Evolutionary conservation across 345 rosid genomes (phyloP).

Genomic region (Heritiera littoralis): DNA sequence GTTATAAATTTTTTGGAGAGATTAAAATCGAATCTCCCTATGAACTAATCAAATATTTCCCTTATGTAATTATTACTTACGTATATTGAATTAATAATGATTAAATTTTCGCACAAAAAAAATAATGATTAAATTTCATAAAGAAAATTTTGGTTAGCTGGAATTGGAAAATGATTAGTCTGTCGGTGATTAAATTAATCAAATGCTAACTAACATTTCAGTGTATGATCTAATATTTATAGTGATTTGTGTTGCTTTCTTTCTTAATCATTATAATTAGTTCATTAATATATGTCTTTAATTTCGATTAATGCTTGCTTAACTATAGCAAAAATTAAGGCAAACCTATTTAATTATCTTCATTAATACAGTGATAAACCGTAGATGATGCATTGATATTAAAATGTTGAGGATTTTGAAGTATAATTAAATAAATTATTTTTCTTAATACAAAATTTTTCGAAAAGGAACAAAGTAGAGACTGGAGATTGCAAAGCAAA

Average conservation of each 20-base stretch:
- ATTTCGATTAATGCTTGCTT: not conserved
- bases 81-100: no score
- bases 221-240: not conserved
- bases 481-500: not conserved
- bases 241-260: not conserved
- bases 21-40: no score
- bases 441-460: not conserved
- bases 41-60: no score
- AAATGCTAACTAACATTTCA: not conserved
- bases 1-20: no score
- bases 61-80: no score
- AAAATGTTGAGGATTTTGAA: not conserved
- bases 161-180: not conserved
- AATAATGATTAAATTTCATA: no score
- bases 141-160: not conserved
- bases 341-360: not conserved
- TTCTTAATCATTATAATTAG: no score
- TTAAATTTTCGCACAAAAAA: no score
- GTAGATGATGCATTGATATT: not conserved
- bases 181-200: slow-evolving; percentile 23
- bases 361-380: not conserved
- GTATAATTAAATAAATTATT: not conserved
- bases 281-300: no score
- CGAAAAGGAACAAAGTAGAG: slow-evolving; percentile 4
- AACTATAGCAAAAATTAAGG: not conserved